phyloP scores from a whole-genome alignment of 2,329 filamentous ascomycete species.

The Aspergillus terreus region DNA sequence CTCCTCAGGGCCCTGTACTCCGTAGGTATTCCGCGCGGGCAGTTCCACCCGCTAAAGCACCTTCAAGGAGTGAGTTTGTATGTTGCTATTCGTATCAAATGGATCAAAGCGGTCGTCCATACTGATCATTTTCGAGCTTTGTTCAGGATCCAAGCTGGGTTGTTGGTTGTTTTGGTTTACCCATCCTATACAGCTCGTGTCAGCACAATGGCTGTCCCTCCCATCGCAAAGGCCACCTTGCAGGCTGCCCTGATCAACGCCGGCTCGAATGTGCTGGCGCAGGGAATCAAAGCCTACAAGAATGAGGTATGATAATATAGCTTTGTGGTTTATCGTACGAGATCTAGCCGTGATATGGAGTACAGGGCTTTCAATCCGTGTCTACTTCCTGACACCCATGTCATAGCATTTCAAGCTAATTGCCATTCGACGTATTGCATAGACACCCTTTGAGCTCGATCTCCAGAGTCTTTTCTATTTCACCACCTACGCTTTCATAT shows the following conservation, averaged over 20 bases:
- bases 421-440: background rate
- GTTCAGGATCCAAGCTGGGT: background rate
- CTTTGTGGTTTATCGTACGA: too few relatives aligned
- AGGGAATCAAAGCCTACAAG: constrained; percentile 51
- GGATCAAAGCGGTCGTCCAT: background rate
- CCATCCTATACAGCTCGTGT: background rate
- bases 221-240: constrained; percentile 51
- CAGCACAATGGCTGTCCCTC: constrained; percentile 33
- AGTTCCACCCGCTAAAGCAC: too few relatives aligned
- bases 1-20: too few relatives aligned
- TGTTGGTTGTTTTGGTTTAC: background rate
- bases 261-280: constrained; percentile 54
- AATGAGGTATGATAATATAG: constrained; percentile 31
- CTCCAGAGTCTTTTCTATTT: constrained; percentile 51
- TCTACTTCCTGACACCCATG: background rate
- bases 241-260: constrained; percentile 52
- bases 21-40: too few relatives aligned
- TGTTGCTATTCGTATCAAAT: background rate
- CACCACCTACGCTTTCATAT: constrained; percentile 51
- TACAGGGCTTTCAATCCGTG: background rate
- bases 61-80: background rate
- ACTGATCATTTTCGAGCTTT: background rate
- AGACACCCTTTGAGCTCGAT: constrained; percentile 48
- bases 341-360: too few relatives aligned
- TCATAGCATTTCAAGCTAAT: background rate